A percentile compares a stretch with the other conserved stretches of the same genome.
Conservation (phyloP, 805 yeast species). For the Candida manassasensis region DNA sequence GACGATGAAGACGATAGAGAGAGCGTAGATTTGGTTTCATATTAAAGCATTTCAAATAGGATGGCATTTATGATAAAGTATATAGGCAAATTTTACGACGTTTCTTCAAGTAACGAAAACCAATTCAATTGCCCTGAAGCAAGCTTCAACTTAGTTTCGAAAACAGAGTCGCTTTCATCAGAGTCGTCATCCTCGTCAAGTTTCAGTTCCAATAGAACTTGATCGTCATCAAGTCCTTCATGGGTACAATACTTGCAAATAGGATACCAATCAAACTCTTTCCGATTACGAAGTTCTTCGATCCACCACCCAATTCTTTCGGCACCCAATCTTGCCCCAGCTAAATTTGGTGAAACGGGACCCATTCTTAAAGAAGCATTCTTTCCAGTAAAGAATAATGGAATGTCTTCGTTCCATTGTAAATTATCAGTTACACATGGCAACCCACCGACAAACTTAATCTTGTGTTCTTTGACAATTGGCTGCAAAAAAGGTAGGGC, state of each 20-base stretch:
- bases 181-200: constrained; percentile 6
- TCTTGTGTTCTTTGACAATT: constrained; percentile 22
- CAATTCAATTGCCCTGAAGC: constrained; percentile 28
- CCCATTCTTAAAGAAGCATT: constrained; percentile 40
- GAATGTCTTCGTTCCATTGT: constrained; percentile 37
- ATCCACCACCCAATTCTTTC: constrained; percentile 41
- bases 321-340: constrained; percentile 43
- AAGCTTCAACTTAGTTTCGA: constrained; percentile 16
- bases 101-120: constrained; percentile 17
- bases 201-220: constrained; percentile 4
- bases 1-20: constrained; percentile 21
- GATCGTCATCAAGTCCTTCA: constrained; percentile 1
- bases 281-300: constrained; percentile 15
- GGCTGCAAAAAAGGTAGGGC: constrained; percentile 26
- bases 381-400: constrained; percentile 40
- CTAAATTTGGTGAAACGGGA: constrained; percentile 43
- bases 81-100: neutral
- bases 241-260: constrained; percentile 3
- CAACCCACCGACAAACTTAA: constrained; percentile 30
- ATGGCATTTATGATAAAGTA: neutral
- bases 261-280: constrained; percentile 10
- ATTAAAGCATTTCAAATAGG: constrained; percentile 13
- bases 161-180: constrained; percentile 8
- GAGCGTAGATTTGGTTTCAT: constrained; percentile 30
- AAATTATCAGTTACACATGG: constrained; percentile 43